Evolutionary conservation across 441 rosid genomes (phyloP), one percentile per base, ranked within the genome.

Genomic region (Pelargonium cotyledonis): DNA sequence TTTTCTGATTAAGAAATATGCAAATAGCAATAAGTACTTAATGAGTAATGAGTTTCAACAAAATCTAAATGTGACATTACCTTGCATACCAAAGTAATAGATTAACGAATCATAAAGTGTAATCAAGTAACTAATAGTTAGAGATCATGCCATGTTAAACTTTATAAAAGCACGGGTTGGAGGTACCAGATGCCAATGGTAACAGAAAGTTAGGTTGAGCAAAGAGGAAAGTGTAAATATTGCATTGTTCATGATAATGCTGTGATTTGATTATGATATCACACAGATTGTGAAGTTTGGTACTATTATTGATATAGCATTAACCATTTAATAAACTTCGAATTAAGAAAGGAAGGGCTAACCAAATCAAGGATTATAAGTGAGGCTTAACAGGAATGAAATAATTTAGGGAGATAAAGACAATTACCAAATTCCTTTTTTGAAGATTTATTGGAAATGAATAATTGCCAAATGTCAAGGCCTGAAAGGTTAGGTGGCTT

Each of bases 381-480:
- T 49, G 15, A 5, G 57, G 8, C n/a, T 49, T 49, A 14, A 2
- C 9, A n/a, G 18, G n/a, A 49, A 49, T 5, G 11, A 15, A 5
- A 5, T 8, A 49, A 49, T 49, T 49, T 49, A 16, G 57, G 57
- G 18, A 49, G 57, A 49, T 49, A 49, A 16, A 49, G 57, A 49
- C 57, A 49, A 49, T 49, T 4, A 49, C 57, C 18, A 49, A 49
- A 49, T 3, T 3, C 57, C 57, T 49, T 49, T n/a, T 49, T 46
- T 9, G 10, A 10, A 2, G 51, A n/a, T 14, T 14, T 12, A 46
- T 46, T 49, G 5, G 57, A 8, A n/a, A 12, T 49, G 57, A 49
- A 49, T 49, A 49, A 49, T 49, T 49, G 57, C 57, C 57, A 49
- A n/a, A n/a, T 49, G 57, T 49, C 57, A 49, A 49, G 57, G 18